These are phyloP conservation scores for Termitomyces sp. DNA, from an alignment of 768 basidiomycete genomes.

Conservation along the genomic window DNA sequence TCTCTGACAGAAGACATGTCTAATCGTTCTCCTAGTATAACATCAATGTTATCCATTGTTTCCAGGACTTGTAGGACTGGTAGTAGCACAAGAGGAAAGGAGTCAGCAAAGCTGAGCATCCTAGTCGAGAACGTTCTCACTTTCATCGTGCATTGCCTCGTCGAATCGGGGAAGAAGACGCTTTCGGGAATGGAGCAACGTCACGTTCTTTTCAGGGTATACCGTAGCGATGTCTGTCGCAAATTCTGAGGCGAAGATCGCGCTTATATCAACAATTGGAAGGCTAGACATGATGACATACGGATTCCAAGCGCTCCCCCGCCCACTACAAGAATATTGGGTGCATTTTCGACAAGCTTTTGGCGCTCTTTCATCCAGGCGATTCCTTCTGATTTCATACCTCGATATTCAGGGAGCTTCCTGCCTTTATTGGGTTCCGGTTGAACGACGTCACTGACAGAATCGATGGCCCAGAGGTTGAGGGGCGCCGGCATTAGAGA, in stretches of 20 bases:
- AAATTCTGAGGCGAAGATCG: constrained; percentile 39
- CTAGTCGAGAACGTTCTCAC: neutral
- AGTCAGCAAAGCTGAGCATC: neutral
- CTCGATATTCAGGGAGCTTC: constrained; percentile 24
- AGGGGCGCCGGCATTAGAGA: constrained; percentile 50
- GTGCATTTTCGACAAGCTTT: constrained; percentile 35
- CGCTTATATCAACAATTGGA: neutral
- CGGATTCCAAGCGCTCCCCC: constrained; percentile 72
- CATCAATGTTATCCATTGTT: constrained; percentile 32
- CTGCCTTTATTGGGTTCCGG: neutral
- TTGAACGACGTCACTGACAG: constrained; percentile 7
- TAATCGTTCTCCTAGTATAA: constrained; percentile 50
- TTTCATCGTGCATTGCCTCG: constrained; percentile 2
- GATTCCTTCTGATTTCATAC: constrained; percentile 43
- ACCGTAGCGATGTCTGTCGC: constrained; percentile 56
- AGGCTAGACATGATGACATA: constrained; percentile 24
- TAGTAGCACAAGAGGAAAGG: constrained; percentile 5
- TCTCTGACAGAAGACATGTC: constrained; percentile 33
- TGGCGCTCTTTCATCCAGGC: constrained; percentile 49
- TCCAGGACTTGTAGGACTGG: constrained; percentile 33
- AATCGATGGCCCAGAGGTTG: constrained; percentile 40
- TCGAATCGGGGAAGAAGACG: constrained; percentile 15
- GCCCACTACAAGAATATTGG: constrained; percentile 57
- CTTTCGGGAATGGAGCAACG: constrained; percentile 52
- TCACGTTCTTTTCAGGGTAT: constrained; percentile 46